These are phyloP conservation scores for Tripterygium wilfordii DNA, from an alignment of 177 flowering plant genomes.

Conservation along the genomic window DNA sequence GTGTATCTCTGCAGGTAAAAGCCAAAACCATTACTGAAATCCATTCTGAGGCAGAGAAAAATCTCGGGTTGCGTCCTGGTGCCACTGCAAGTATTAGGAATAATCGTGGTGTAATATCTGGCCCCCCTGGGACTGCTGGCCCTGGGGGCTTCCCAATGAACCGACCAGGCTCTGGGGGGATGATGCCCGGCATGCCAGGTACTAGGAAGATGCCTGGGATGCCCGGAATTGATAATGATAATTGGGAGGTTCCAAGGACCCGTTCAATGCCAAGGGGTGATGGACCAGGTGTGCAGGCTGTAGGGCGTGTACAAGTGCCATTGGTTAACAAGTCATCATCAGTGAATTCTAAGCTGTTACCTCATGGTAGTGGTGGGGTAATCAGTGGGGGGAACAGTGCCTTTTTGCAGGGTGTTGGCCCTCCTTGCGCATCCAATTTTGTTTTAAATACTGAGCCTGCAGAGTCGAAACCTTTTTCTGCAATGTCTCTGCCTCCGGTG, in stretches of 20 bases:
- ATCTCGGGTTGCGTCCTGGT: slow-evolving; percentile 85
- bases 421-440: slow-evolving; percentile 29
- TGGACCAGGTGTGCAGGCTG: slow-evolving; percentile 22
- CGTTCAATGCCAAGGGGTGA: slow-evolving; percentile 59
- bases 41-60: slow-evolving; percentile 91
- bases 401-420: slow-evolving; percentile 56
- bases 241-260: slow-evolving; percentile 79
- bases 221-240: slow-evolving; percentile 79
- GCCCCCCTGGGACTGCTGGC: slow-evolving; percentile 39
- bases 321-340: slow-evolving; percentile 36
- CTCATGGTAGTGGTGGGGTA: slow-evolving; percentile 69
- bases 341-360: slow-evolving; percentile 52
- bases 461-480: slow-evolving; percentile 24
- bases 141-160: slow-evolving; percentile 64
- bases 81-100: slow-evolving; percentile 68
- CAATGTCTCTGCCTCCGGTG: slow-evolving; percentile 24
- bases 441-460: slow-evolving; percentile 26
- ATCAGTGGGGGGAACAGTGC: slow-evolving; percentile 67
- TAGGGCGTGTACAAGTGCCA: slow-evolving; percentile 52
- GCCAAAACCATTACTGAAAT: slow-evolving; percentile 94
- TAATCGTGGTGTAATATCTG: slow-evolving; percentile 35
- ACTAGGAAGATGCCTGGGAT: slow-evolving; percentile 81
- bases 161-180: slow-evolving; percentile 84
- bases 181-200: slow-evolving; percentile 99
- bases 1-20: slow-evolving; percentile 51